phyloP scores from a whole-genome alignment of 306 rosid species.

The Rubus parviflorus region DNA sequence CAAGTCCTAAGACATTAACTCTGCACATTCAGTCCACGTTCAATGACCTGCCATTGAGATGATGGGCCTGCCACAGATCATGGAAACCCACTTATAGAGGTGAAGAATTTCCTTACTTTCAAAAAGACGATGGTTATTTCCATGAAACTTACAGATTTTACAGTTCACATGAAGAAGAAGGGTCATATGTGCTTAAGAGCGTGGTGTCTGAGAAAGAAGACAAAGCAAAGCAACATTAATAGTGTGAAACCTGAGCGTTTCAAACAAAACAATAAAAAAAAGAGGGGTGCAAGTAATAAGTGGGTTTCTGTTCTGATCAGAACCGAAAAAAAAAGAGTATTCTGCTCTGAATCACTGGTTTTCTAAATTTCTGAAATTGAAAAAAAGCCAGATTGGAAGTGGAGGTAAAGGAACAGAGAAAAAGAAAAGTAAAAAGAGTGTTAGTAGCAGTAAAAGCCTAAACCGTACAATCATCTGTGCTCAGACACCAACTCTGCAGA shows the following conservation, averaged over 20 bases:
- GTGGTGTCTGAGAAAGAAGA: constrained; percentile 9
- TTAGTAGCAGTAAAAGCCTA: constrained; percentile 77
- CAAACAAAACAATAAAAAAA: not conserved
- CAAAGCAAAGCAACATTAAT: not conserved
- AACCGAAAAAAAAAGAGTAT: constrained; percentile 12
- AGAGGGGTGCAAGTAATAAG: constrained; percentile 15
- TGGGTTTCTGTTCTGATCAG: constrained; percentile 27
- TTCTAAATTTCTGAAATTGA: constrained; percentile 34
- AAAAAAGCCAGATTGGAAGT: constrained; percentile 59
- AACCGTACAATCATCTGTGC: constrained; percentile 69
- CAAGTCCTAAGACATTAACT: not conserved
- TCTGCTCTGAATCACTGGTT: constrained; percentile 26
- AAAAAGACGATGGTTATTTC: not conserved
- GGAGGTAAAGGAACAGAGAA: constrained; percentile 68
- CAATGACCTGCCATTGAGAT: constrained; percentile 1
- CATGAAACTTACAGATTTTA: not conserved
- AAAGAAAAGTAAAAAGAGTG: constrained; percentile 58
- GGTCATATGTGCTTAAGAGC: not conserved
- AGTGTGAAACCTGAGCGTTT: constrained; percentile 2
- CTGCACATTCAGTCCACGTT: not conserved
- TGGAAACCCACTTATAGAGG: not conserved
- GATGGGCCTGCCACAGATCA: constrained; percentile 9
- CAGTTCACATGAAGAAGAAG: constrained; percentile 9
- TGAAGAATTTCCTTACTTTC: constrained; percentile 5
- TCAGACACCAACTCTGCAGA: constrained; percentile 60